Conservation (phyloP, 768 basidiomycete genomes). For the Boletus barrowsii region DNA sequence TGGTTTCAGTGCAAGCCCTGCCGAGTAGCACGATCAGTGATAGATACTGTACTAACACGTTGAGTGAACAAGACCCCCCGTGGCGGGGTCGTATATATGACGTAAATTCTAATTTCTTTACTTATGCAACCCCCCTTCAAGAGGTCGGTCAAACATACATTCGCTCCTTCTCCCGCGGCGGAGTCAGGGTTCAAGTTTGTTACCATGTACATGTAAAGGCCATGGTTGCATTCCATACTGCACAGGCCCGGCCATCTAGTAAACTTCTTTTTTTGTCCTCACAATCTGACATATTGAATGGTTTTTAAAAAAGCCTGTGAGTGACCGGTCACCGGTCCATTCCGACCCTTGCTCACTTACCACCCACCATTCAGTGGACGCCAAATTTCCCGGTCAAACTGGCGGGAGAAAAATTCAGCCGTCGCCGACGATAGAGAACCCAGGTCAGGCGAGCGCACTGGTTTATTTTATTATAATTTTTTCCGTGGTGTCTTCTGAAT, state of each 20-base stretch:
- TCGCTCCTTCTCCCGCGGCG: constrained; percentile 11
- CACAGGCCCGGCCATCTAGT: not conserved
- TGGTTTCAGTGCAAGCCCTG: constrained; percentile 4
- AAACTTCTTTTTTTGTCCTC: not conserved
- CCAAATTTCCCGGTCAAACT: constrained; percentile 30
- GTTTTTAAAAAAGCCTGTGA: constrained; percentile 16
- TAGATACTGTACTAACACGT: not conserved
- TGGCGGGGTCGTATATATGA: constrained; percentile 11
- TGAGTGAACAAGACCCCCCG: constrained; percentile 7
- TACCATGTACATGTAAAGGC: not conserved
- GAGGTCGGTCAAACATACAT: not conserved
- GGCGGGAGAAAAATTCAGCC: constrained; percentile 4
- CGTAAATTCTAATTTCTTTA: not conserved
- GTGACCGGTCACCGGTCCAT: not conserved
- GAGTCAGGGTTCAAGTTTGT: too few relatives aligned
- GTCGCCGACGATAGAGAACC: constrained; percentile 41
- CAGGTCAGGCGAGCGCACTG: constrained; percentile 36
- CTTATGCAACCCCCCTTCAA: not conserved
- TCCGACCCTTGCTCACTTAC: not conserved
- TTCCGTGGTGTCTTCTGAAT: not conserved
- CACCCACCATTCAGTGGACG: not conserved
- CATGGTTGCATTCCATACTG: not conserved
- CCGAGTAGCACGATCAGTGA: constrained; percentile 10
- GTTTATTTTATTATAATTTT: not conserved
- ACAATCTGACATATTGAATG: not conserved